Evolutionary conservation across 108 stramenopile species (phyloP), one percentile per base, ranked within the genome.

Genomic region (Tribonema minus): DNA sequence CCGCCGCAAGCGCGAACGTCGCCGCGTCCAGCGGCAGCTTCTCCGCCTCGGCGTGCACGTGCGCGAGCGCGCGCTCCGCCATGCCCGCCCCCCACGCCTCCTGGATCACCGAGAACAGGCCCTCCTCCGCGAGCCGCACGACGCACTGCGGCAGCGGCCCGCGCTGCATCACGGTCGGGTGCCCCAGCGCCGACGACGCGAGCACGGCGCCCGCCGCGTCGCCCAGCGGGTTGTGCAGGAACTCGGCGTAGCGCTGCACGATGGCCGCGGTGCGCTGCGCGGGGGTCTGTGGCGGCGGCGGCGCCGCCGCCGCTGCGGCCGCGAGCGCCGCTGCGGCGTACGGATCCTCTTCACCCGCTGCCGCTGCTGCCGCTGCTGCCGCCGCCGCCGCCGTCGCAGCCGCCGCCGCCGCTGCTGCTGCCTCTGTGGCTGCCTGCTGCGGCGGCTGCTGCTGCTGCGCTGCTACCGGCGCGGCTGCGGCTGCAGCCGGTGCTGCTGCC

Each of bases 41-140:
- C 2, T 72, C 71, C 2, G 61, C 37, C 71, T 72, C 71, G 28
- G 61, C 28, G 61, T 72, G 38, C 25, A 37, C 29, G 71, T 62
- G 61, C 37, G 61, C 61, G n/a, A n/a, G n/a, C n/a, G n/a, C n/a
- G 3, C 61, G 61, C 28, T 31, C 60, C 61, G 61, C 29, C 9
- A 61, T 36, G 23, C 61, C 71, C 26, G 26, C 35, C 28, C 71
- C 71, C 71, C 71, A 62, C 5, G 71, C 71, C 3, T 72, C 61
- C 23, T 37, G 26, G 46, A 72, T 54, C 37, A 72, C 60, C 37
- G 61, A 59, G 28, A 71, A 37, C 37, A 71, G 71, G 25, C 71
- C 71, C 61, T 71, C 71, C 38, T 71, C 71, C 59, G 71, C 71
- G 32, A 71, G 34, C 1, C 37, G 60, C 27, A 61, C 61, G 12